Base-by-base conservation (phyloP, 2,329 filamentous ascomycete genomes). In the Venturia aucupariae region DNA sequence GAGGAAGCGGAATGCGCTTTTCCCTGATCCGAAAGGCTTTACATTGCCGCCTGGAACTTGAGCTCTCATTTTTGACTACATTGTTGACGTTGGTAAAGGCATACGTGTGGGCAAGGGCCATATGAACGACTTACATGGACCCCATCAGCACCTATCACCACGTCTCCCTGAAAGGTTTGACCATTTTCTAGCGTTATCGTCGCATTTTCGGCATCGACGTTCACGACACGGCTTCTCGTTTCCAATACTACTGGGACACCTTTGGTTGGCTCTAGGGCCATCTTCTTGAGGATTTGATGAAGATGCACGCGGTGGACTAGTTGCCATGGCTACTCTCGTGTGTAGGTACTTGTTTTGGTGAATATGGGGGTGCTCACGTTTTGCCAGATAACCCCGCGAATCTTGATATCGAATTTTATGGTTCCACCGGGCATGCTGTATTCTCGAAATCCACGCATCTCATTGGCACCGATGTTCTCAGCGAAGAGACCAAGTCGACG, bases 1-100 rank as follows among this genome's bases (percentile, higher is more conserved):
- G 5, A 85, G 70, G 71, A 85, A 86, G 8, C 84, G 77, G 69
- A 84, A 86, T 0, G 83, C 82, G 54, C 79, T 82, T 69, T 84
- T 84, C 2, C 83, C 83, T 3, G 78, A 80, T 1, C 76, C 74
- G 51, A 77, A 78, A 0, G 78, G 73, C 41, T 75, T 73, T 22
- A 77, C 67, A 4, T 72, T 69, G 41, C 66, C 68, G 51, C 67
- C 75, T 13, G 59, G 70, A 65, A 76, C 64, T 66, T 70, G 65
- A 62, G 71, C 68, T 69, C 69, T 67, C 1, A 71, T 68, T 5
- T 70, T 64, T 0, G 73, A 75, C 44, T 48, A 19, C 44, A 48
- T 10, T 27, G 17, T 15, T 11, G 15, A 11, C 39, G 61, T 79
- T 17, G 13, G 48, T 32, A 61, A n/a, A 61, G 13, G 17, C 7